These are phyloP conservation scores for Kodamaea lidongshanica DNA, from an alignment of 805 yeast species.

Conservation along the genomic window DNA sequence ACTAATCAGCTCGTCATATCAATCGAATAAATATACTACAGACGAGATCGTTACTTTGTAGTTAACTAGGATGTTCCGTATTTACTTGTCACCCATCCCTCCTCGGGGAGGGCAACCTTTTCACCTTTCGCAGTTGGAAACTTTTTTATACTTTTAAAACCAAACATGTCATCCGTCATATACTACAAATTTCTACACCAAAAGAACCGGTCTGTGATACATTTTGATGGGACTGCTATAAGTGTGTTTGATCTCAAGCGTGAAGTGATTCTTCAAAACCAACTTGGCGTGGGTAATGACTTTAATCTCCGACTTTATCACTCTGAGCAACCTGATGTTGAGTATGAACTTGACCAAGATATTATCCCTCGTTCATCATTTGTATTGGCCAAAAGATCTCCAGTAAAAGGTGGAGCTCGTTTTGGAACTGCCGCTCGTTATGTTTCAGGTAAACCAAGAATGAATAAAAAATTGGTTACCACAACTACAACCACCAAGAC, in stretches of 20 bases:
- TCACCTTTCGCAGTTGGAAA: too few relatives aligned
- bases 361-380: constrained; percentile 88
- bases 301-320: constrained; percentile 71
- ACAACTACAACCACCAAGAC: constrained; percentile 12
- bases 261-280: constrained; percentile 78
- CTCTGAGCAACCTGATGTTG: constrained; percentile 49
- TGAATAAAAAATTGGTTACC: constrained; percentile 37
- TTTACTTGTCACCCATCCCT: too few relatives aligned
- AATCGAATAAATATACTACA: too few relatives aligned
- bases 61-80: too few relatives aligned
- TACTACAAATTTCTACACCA: constrained; percentile 85
- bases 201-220: constrained; percentile 66
- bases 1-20: too few relatives aligned
- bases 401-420: constrained; percentile 35
- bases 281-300: constrained; percentile 76
- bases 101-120: constrained; percentile 8
- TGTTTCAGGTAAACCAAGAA: constrained; percentile 63
- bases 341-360: constrained; percentile 80
- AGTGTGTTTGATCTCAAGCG: constrained; percentile 91
- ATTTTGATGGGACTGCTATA: constrained; percentile 94
- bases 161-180: constrained; percentile 81
- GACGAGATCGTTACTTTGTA: too few relatives aligned
- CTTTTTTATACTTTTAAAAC: too few relatives aligned
- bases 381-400: constrained; percentile 74
- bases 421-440: constrained; percentile 55